These are phyloP conservation scores for Cercospora sp. DNA, from an alignment of 2,329 filamentous ascomycete species.

Conservation along the genomic window DNA sequence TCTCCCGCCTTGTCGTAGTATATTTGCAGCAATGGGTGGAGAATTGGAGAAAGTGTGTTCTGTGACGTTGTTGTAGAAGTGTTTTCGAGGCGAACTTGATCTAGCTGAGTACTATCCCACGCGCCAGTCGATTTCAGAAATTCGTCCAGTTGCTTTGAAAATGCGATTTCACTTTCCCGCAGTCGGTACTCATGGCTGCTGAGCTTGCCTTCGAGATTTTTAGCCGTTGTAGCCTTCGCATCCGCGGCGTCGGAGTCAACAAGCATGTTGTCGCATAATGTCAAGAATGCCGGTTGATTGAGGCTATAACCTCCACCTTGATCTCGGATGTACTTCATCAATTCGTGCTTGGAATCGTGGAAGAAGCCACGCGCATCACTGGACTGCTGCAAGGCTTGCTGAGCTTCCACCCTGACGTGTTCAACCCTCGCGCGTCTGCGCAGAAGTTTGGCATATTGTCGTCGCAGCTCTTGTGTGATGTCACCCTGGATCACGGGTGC, in stretches of 20 bases:
- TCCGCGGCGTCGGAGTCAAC: background rate
- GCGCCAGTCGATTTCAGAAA: background rate
- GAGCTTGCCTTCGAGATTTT: background rate
- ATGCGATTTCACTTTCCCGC: background rate
- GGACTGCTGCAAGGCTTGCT: background rate
- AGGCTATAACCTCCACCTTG: background rate
- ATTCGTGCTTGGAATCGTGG: background rate
- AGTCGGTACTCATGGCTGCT: background rate
- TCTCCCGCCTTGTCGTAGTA: conserved; percentile 13
- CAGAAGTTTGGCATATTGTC: background rate
- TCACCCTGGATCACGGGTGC: background rate
- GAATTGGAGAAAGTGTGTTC: background rate
- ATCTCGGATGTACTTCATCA: background rate
- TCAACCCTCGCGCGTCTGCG: background rate
- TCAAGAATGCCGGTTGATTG: background rate
- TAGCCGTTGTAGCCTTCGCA: background rate
- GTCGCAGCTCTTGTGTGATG: background rate
- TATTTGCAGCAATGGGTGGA: conserved; percentile 1
- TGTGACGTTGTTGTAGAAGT: background rate
- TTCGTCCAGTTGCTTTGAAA: background rate
- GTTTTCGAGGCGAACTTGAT: background rate
- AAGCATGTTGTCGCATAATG: background rate
- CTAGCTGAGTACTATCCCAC: background rate
- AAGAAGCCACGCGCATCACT: background rate
- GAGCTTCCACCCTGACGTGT: background rate